Base-by-base conservation (phyloP, 176 grass and related monocot species). In the Carex littledalei region DNA sequence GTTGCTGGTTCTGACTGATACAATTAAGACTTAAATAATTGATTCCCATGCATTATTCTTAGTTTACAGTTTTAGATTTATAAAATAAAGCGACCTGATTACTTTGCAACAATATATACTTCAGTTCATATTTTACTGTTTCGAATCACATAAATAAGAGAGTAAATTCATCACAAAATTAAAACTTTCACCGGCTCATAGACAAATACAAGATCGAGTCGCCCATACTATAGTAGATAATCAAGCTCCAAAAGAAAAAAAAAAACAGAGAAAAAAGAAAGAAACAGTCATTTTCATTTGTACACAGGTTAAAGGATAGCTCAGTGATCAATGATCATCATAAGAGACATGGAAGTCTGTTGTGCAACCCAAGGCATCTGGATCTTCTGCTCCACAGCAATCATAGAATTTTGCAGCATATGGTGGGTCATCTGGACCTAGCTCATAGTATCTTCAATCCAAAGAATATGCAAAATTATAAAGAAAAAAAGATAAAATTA, bases 331-430 rank as follows among this genome's bases (percentile, higher is more conserved):
- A 11, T 77, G 20, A 66, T 94, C 90, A 77, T 93, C 94, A 87
- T 97, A 94, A 60, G 94, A 97, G 63, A 80, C 57, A 85, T 97
- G 94, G 66, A 90, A 84, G 4, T 86, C 86, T 0, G 94, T 88
- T 67, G 87, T 50, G 83, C 92, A 97, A 55, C 94, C 92, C 35
- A 81, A 34, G 1, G 94, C 90, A 61, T 92, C 84, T 2, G 90
- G 88, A 88, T 97, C 92, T 87, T 97, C 94, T 11, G 94, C 92
- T 77, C 92, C 94, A 61, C 92, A 97, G 81, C 94, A 97, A 77
- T 94, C 94, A 54, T 92, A 94, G 73, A 94, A 94, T 74, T 87
- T 97, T 78, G 92, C 92, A 31, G 90, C 92, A 86, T 92, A 97
- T 6, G 92, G 94, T 1, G 92, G 94, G 3, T 94, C 94, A 79